Evolutionary conservation across 2,329 filamentous ascomycete genomes (phyloP).

Genomic region (Cryphonectria naterciae): DNA sequence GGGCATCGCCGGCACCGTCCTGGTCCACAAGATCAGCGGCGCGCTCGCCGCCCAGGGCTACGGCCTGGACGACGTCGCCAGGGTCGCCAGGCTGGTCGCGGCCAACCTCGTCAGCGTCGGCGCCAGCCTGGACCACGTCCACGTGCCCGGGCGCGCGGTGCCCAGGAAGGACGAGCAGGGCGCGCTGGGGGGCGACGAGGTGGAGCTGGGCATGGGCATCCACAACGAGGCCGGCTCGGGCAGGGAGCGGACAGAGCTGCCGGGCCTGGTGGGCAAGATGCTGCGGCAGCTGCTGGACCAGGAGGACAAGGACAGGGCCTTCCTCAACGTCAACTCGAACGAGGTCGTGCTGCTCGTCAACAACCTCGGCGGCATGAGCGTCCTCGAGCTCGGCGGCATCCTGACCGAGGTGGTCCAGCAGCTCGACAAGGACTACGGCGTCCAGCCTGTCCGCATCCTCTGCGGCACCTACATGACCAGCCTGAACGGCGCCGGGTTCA

Average conservation of each 20-base stretch:
- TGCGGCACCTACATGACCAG: conserved; percentile 79
- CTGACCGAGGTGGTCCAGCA: conserved; percentile 70
- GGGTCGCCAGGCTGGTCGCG: conserved; percentile 71
- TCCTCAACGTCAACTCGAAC: conserved; percentile 63
- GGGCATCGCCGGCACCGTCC: conserved; percentile 87
- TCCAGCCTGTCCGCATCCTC: conserved; percentile 67
- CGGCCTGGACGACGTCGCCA: conserved; percentile 70
- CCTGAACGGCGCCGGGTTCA: conserved; percentile 76
- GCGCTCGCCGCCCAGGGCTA: conserved; percentile 76
- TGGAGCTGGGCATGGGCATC: conserved; percentile 77
- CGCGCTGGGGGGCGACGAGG: conserved; percentile 60
- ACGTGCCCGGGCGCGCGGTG: conserved; percentile 77
- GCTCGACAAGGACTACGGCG: conserved; percentile 58
- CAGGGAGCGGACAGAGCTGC: conserved; percentile 55
- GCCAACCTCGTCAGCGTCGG: conserved; percentile 84
- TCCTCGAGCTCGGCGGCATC: conserved; percentile 73
- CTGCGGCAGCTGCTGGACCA: conserved; percentile 69
- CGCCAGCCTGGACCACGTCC: conserved; percentile 86
- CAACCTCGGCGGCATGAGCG: conserved; percentile 75
- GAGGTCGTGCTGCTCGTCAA: conserved; percentile 74
- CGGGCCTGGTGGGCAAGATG: conserved; percentile 65
- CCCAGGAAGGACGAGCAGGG: conserved; percentile 54
- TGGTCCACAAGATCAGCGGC: conserved; percentile 89
- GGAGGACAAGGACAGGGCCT: conserved; percentile 70
- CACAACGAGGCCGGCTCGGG: conserved; percentile 70